Percentiles rank a stretch among this genome's conserved stretches.
These are phyloP conservation scores for Parmelia sp. DNA, from an alignment of 495 filamentous ascomycete species.

Conservation along the genomic window DNA sequence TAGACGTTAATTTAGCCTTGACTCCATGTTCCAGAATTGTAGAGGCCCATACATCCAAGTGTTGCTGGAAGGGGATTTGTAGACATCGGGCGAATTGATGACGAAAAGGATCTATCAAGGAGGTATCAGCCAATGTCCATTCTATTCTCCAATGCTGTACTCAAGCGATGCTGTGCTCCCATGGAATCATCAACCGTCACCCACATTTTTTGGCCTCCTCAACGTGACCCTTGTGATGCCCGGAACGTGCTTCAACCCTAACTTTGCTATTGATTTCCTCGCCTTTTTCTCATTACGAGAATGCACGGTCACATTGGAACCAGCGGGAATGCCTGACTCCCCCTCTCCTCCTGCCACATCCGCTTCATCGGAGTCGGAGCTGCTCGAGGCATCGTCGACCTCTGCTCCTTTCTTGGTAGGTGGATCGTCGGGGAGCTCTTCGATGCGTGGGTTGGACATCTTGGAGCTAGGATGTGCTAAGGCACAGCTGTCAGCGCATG, in stretches of 20 bases:
- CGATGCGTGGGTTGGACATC: conserved; percentile 97
- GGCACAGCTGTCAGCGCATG: not conserved
- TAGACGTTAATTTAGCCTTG: conserved; percentile 33
- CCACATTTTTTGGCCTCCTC: conserved; percentile 95
- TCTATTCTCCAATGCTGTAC: not conserved
- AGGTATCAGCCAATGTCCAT: conserved; percentile 25
- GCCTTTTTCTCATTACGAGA: conserved; percentile 99
- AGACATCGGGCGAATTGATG: conserved; percentile 98
- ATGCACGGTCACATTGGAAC: conserved; percentile 83
- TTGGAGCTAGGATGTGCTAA: conserved; percentile 30
- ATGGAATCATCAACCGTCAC: conserved; percentile 24
- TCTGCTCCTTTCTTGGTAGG: conserved; percentile 61
- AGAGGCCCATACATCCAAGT: conserved; percentile 81
- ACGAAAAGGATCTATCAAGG: conserved; percentile 85
- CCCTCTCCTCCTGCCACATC: conserved; percentile 57
- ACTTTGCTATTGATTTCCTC: conserved; percentile 94
- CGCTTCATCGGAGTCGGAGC: conserved; percentile 63
- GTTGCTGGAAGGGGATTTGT: conserved; percentile 96
- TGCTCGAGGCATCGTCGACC: conserved; percentile 72
- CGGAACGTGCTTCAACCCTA: conserved; percentile 89
- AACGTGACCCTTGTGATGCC: conserved; percentile 98
- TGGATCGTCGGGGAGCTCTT: conserved; percentile 92
- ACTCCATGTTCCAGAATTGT: not conserved
- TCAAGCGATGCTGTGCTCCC: not conserved
- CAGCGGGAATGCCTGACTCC: conserved; percentile 69